These are phyloP conservation scores for Calocybe gangraenosa DNA, from an alignment of 768 basidiomycete genomes.

Conservation along the genomic window DNA sequence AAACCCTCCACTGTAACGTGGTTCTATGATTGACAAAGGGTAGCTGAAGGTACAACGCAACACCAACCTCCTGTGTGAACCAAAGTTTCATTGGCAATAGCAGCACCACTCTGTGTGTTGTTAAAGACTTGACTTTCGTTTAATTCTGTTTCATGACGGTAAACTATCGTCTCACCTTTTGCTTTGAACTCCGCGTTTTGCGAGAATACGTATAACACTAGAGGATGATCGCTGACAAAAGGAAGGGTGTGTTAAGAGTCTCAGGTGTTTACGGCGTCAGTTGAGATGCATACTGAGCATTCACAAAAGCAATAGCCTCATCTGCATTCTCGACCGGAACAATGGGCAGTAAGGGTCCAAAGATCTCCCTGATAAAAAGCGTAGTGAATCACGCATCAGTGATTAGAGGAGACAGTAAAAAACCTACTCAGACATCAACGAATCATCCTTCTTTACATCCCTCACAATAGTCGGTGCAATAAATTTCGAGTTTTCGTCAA, in stretches of 20 bases:
- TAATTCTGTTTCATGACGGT: background rate
- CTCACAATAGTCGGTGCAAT: constrained; percentile 73
- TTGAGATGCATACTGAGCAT: constrained; percentile 39
- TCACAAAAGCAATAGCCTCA: constrained; percentile 67
- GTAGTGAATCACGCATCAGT: background rate
- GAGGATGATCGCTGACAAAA: constrained; percentile 57
- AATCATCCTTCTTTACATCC: constrained; percentile 58
- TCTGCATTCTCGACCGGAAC: constrained; percentile 68
- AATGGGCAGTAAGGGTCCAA: constrained; percentile 78
- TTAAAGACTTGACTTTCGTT: constrained; percentile 47
- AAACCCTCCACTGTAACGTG: constrained; percentile 18
- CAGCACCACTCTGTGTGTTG: constrained; percentile 68
- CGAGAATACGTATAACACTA: constrained; percentile 77
- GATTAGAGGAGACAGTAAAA: background rate
- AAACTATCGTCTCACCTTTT: constrained; percentile 41
- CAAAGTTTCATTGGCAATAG: constrained; percentile 65
- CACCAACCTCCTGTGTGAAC: constrained; percentile 55
- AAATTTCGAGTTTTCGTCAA: constrained; percentile 51
- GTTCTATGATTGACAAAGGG: background rate
- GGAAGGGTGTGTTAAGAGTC: too few relatives aligned
- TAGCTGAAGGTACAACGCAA: background rate
- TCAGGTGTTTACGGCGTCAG: too few relatives aligned
- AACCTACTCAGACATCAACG: constrained; percentile 72
- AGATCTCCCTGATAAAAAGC: constrained; percentile 58
- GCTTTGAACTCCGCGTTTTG: constrained; percentile 52